Evolutionary conservation across 164 flowering plant species (phyloP).

Genomic region (Vitis cinerea): DNA sequence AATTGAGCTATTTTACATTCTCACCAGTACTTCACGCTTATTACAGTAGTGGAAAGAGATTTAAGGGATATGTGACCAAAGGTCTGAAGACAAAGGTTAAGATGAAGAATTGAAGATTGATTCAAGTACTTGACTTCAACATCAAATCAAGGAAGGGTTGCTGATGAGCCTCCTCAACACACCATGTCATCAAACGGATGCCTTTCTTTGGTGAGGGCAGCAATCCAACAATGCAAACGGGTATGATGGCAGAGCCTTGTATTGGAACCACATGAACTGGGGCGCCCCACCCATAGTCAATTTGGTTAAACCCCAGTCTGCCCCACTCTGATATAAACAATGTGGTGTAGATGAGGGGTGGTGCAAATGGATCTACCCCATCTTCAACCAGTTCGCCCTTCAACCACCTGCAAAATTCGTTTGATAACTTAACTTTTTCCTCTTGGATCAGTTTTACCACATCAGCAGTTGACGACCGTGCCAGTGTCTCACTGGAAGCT

Average conservation of each 20-base stretch:
- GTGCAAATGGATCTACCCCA: conserved; percentile 44
- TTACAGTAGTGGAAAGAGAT: too few relatives aligned
- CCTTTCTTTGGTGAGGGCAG: conserved; percentile 47
- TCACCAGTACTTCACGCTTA: too few relatives aligned
- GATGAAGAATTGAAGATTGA: background rate
- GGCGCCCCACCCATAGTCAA: conserved; percentile 70
- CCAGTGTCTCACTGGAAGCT: conserved; percentile 19
- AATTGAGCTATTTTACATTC: background rate
- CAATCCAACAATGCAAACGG: conserved; percentile 44
- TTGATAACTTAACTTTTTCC: conserved; percentile 38
- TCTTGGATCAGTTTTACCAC: conserved; percentile 51
- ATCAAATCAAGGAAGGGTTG: conserved; percentile 32
- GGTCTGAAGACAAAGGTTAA: background rate
- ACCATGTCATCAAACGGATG: conserved; percentile 67
- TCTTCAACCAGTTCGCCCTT: conserved; percentile 20
- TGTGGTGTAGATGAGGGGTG: conserved; percentile 45
- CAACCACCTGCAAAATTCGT: conserved; percentile 42
- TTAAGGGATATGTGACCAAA: too few relatives aligned
- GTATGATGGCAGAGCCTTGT: conserved; percentile 52
- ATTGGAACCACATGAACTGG: conserved; percentile 60
- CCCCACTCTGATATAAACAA: conserved; percentile 70
- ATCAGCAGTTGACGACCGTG: conserved; percentile 27
- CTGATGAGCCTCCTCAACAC: conserved; percentile 39
- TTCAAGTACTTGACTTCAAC: background rate
- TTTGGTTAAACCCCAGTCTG: conserved; percentile 53